A percentile compares a stretch with the other conserved stretches of the same genome.
Evolutionary conservation across 2,329 filamentous ascomycete genomes (phyloP).

Genomic region (Diplocarpon rosae): DNA sequence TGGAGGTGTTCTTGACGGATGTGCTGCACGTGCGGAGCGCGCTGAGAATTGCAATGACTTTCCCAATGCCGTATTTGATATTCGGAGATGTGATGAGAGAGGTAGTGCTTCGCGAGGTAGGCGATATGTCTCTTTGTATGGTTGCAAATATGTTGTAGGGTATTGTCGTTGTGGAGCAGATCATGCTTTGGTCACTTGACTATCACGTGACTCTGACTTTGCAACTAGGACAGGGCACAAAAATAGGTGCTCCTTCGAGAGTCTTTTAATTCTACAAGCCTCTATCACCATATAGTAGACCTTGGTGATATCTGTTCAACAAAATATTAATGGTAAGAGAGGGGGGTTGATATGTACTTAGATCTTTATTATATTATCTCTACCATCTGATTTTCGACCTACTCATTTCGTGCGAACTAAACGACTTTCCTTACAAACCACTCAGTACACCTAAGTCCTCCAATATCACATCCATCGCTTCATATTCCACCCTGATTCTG

Average conservation of each 20-base stretch:
- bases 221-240: no score
- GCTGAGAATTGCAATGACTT: conserved; percentile 44
- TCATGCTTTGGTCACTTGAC: no score
- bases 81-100: conserved; percentile 41
- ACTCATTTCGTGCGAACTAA: no score
- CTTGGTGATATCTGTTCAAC: no score
- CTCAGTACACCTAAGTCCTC: conserved; percentile 35
- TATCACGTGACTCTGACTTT: no score
- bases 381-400: background rate
- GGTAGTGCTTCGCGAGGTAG: conserved; percentile 45
- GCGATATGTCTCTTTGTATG: conserved; percentile 8
- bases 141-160: no score
- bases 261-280: no score
- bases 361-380: background rate
- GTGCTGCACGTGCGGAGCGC: conserved; percentile 41
- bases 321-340: no score
- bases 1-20: conserved; percentile 44
- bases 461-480: conserved; percentile 67
- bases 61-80: conserved; percentile 54
- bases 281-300: no score
- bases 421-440: background rate
- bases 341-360: no score
- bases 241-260: no score
- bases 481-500: conserved; percentile 46
- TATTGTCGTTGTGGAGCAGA: no score